Evolutionary conservation across 495 filamentous ascomycete species (phyloP), one percentile per base, ranked within the genome.

Genomic region (Talaromyces liani): DNA sequence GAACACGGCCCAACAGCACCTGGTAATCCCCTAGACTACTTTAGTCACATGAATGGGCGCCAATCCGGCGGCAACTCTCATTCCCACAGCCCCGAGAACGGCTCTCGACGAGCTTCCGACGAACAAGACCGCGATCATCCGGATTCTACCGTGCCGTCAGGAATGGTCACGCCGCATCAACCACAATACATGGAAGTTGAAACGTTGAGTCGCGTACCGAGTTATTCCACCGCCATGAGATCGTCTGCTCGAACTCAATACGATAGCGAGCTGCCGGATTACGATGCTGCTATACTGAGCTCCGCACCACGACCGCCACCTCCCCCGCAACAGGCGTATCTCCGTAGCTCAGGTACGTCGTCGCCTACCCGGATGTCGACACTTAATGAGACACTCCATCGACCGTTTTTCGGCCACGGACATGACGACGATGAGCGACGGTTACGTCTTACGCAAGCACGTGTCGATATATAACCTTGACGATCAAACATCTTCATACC

Each of bases 181-280:
- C 77, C 84, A 25, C 88, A 91, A 64, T 85, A 80, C 61, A 73
- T 80, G 25, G 85, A 88, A 66, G 75, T 88, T 33, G 83, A 84
- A 62, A 79, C 82, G 45, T 75, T 93, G 20, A 88, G 82, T 66
- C 88, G 87, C 58, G 90, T 94, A 7, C 91, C 91, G 4, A 91
- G 88, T 58, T 96, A 96, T 71, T 78, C 82, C 4, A 93, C 91
- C 12, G 91, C 91, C 0, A 80, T 92, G 18, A 84, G 80, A 54
- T 79, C 85, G 0, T 81, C 82, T 9, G 75, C 85, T 16, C 80
- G 80, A 47, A 74, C 71, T 29, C 79, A 79, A 14, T 77, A 68
- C 51, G 82, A 80, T 49, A 72, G 72, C 3, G 69, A 65, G 18
- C 73, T 87, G 27, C 84, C 84, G 2, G 79, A 79, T 60, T 87